Conservation (phyloP, 2,329 filamentous ascomycete genomes). For the Myotisia sp. region DNA sequence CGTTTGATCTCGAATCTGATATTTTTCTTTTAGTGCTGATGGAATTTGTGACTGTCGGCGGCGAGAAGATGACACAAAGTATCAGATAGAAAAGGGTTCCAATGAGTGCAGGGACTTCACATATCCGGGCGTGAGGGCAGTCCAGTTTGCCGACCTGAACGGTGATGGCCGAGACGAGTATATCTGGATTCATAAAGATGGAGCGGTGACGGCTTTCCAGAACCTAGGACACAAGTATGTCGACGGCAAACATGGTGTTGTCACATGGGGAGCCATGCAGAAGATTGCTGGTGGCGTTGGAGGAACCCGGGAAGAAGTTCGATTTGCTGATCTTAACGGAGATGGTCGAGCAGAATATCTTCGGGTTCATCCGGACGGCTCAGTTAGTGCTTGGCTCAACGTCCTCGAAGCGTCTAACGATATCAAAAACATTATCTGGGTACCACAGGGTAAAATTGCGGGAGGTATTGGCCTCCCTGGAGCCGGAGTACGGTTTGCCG, state of each 20-base stretch:
- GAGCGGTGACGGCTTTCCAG: constrained; percentile 6
- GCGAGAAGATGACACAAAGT: not conserved
- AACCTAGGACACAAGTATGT: constrained; percentile 6
- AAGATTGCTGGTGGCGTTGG: constrained; percentile 8
- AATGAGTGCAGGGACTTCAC: not conserved
- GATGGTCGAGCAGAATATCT: constrained; percentile 8
- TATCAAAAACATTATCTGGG: constrained; percentile 1
- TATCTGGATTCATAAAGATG: constrained; percentile 8
- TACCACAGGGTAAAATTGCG: constrained; percentile 4
- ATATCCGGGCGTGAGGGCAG: not conserved
- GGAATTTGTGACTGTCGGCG: too few species aligned
- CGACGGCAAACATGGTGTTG: constrained; percentile 1
- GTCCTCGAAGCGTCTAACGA: constrained; percentile 1
- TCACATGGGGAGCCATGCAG: not conserved
- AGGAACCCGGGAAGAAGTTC: not conserved
- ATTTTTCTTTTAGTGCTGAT: too few species aligned
- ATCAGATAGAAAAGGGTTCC: not conserved
- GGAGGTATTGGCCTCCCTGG: constrained; percentile 3
- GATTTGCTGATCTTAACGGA: constrained; percentile 10
- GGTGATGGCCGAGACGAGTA: constrained; percentile 10
- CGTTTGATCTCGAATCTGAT: not conserved
- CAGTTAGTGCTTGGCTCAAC: constrained; percentile 6
- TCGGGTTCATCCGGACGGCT: constrained; percentile 1
- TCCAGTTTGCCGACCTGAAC: constrained; percentile 7
- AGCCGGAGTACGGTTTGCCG: constrained; percentile 3